A percentile compares a stretch with the other conserved stretches of the same genome.
Conservation (phyloP, 2,329 filamentous ascomycete genomes). For the Alternaria sp. region DNA sequence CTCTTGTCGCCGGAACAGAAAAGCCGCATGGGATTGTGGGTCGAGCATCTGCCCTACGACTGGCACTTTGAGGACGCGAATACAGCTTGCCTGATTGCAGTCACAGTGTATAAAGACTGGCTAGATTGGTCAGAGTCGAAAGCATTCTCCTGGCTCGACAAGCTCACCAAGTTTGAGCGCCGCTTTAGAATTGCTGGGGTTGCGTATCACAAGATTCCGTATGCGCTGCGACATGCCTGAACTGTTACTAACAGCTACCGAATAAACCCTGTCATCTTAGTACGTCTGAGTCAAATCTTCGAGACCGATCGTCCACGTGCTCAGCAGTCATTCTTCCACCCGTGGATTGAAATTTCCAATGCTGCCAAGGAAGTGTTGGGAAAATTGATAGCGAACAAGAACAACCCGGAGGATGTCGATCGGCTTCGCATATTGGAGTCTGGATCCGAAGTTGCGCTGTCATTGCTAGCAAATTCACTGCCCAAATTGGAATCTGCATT, state of each 20-base stretch:
- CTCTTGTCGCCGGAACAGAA: neutral
- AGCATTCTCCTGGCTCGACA: conserved; percentile 9
- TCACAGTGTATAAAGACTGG: conserved; percentile 12
- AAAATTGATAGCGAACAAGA: neutral
- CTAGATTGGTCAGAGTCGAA: conserved; percentile 3
- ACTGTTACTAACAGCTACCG: neutral
- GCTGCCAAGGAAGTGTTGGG: neutral
- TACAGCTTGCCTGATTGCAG: neutral
- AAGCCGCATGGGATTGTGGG: conserved; percentile 1
- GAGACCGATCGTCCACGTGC: conserved; percentile 6
- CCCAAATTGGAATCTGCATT: neutral
- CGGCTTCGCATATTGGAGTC: neutral
- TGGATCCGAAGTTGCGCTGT: neutral
- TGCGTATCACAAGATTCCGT: conserved; percentile 12
- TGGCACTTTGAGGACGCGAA: neutral
- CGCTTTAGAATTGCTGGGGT: conserved; percentile 11
- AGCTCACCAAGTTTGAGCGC: conserved; percentile 11
- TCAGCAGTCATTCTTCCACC: conserved; percentile 9
- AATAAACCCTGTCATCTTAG: neutral
- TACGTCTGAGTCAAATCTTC: conserved; percentile 8
- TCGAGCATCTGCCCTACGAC: neutral
- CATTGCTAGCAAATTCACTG: neutral
- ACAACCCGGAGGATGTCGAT: neutral
- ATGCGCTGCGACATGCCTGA: conserved; percentile 3
- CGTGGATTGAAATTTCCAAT: conserved; percentile 9